These are phyloP conservation scores for Citrus hindsii DNA, from an alignment of 345 rosid genomes.

Conservation along the genomic window DNA sequence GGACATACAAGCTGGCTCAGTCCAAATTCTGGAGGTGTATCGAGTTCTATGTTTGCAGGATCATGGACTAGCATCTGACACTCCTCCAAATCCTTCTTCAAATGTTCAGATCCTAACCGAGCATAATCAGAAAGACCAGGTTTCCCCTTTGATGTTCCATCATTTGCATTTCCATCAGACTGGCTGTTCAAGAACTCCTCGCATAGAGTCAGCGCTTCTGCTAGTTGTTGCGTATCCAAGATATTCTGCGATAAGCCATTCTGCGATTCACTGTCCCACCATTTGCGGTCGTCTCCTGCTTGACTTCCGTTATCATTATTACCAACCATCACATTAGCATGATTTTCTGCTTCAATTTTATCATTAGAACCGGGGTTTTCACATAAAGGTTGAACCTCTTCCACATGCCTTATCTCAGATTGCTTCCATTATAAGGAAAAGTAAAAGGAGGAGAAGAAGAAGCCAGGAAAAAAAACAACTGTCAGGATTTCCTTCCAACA, in stretches of 20 bases:
- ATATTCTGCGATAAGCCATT: conserved; percentile 55
- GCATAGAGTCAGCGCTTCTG: conserved; percentile 81
- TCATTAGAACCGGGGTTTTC: conserved; percentile 23
- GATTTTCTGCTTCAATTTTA: conserved; percentile 22
- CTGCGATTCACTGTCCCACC: conserved; percentile 86
- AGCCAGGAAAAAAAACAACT: not conserved
- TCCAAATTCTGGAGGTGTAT: conserved; percentile 91
- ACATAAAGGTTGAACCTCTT: conserved; percentile 41
- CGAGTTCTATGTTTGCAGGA: conserved; percentile 75
- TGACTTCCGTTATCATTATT: conserved; percentile 36
- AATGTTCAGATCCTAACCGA: conserved; percentile 59
- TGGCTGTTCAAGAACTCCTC: conserved; percentile 79
- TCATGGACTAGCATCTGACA: conserved; percentile 72
- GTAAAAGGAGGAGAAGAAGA: not conserved
- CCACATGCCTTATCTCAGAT: conserved; percentile 28
- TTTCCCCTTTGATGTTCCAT: conserved; percentile 29
- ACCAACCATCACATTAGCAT: conserved; percentile 26
- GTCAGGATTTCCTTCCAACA: conserved; percentile 14
- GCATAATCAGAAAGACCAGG: conserved; percentile 76
- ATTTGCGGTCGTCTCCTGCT: conserved; percentile 56
- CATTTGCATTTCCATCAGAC: conserved; percentile 50
- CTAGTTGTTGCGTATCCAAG: conserved; percentile 87
- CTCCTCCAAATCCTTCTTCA: conserved; percentile 86
- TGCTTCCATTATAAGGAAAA: conserved; percentile 21
- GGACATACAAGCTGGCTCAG: conserved; percentile 86